These are phyloP conservation scores for Xylaria acuta DNA, from an alignment of 495 filamentous ascomycete species.

Conservation along the genomic window DNA sequence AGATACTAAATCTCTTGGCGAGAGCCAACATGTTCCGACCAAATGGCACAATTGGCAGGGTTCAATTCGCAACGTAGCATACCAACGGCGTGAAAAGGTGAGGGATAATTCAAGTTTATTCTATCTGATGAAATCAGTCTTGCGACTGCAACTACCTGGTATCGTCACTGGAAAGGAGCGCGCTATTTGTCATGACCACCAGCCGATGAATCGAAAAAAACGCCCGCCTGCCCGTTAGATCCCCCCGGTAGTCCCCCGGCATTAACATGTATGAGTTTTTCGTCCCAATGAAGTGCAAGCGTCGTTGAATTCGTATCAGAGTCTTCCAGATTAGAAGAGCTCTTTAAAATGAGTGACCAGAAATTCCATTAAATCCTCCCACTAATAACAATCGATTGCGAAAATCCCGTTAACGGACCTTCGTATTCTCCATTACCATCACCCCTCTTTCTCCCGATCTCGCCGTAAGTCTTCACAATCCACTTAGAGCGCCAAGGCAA, in stretches of 20 bases:
- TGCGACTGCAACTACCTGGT: slow-evolving; percentile 3
- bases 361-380: neutral
- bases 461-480: neutral
- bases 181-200: slow-evolving; percentile 14
- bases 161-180: slow-evolving; percentile 16
- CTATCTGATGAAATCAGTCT: slow-evolving; percentile 15
- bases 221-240: slow-evolving; percentile 1
- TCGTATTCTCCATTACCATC: neutral
- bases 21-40: neutral
- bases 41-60: slow-evolving; percentile 5
- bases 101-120: slow-evolving; percentile 4
- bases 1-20: slow-evolving; percentile 19
- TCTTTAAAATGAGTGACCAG: slow-evolving; percentile 13
- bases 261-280: slow-evolving; percentile 13
- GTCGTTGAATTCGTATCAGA: slow-evolving; percentile 13
- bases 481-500: slow-evolving; percentile 41
- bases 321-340: neutral
- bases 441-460: slow-evolving; percentile 10
- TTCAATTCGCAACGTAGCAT: slow-evolving; percentile 1
- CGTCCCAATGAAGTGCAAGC: slow-evolving; percentile 3
- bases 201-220: slow-evolving; percentile 20
- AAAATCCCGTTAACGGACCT: neutral
- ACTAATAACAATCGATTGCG: neutral
- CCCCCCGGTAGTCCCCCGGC: neutral
- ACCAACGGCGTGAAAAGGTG: no score